Base-by-base conservation (phyloP, 441 rosid genomes). In the Hura crepitans region DNA sequence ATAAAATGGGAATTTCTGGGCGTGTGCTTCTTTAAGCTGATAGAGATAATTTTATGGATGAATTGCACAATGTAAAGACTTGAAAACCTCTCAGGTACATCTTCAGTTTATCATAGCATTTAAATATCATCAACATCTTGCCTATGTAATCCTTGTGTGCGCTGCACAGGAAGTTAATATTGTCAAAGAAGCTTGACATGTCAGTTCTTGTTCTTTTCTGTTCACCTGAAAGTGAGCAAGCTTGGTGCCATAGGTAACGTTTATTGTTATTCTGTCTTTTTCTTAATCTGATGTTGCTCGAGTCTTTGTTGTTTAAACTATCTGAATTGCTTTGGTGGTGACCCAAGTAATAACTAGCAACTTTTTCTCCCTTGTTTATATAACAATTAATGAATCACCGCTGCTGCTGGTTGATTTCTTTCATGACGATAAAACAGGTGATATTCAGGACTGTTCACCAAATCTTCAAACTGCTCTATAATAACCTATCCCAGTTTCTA, bases 181-280 rank as follows among this genome's bases (percentile, higher is more conserved):
- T 81, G 65, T 83, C 83, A 47, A 83, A 75, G 81, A 74, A 89
- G 74, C 82, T 79, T 59, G 78, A 78, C 22, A 54, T 78, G 60
- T 88, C 97, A 62, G 84, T 85, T 42, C 91, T 92, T 75, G 77
- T 95, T 72, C 92, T 92, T 71, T 95, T 97, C 10, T 77, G 76
- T 85, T 85, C 84, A 74, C 96, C 94, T 27, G 92, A 92, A 85
- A 90, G 99, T 58, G 97, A 95, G 59, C 86, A 85, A 68, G 93
- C 97, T 70, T 95, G 99, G 99, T 83, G 94, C 79, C 97, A 92
- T 46, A 90, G 97, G 97, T 92, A 72, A 23, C n/a, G 43, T 62
- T 27, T 46, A 13, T 47, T 18, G 28, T 20, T 54, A n/a, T n/a
- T n/a, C n/a, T n/a, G n/a, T n/a, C n/a, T n/a, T n/a, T n/a, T n/a